A percentile compares a stretch with the other conserved stretches of the same genome.
Evolutionary conservation across 208 protist genomes (phyloP).

Genomic region (Trypanosoma melophagium): DNA sequence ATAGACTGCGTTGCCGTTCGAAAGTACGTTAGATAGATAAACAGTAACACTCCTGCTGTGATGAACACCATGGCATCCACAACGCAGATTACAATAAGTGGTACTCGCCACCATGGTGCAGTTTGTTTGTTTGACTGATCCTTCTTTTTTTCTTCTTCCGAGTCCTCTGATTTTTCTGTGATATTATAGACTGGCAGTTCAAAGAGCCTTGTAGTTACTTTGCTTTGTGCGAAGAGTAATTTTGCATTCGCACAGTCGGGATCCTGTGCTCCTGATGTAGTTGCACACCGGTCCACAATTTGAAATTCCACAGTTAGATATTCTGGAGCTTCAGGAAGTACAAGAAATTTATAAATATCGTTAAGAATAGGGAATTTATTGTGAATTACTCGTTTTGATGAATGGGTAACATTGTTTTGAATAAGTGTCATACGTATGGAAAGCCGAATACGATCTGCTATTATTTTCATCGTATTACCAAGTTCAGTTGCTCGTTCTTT

Average conservation of each 20-base stretch:
- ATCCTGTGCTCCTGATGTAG: neutral
- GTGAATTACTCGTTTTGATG: neutral
- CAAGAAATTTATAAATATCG: neutral
- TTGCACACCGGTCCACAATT: constrained; percentile 17
- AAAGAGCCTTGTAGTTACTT: neutral
- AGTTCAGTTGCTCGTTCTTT: neutral
- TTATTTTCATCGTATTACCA: constrained; percentile 4
- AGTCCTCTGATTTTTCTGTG: neutral
- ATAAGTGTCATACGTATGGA: neutral
- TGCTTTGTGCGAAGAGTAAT: neutral
- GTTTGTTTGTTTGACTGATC: neutral
- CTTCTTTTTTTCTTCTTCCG: neutral
- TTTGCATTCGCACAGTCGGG: constrained; percentile 5
- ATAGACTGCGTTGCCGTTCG: too few species aligned
- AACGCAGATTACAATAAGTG: constrained; percentile 1
- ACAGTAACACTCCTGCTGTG: neutral
- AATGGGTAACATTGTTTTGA: neutral
- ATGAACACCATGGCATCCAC: neutral
- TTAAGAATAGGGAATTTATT: neutral
- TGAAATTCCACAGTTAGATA: constrained; percentile 5
- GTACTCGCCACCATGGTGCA: constrained; percentile 5
- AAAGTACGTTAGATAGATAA: neutral
- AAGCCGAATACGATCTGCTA: constrained; percentile 2
- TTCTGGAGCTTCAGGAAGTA: neutral
- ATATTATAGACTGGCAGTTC: neutral